Evolutionary conservation across 2,329 filamentous ascomycete genomes (phyloP).

Genomic region (Anisogramma anomala): DNA sequence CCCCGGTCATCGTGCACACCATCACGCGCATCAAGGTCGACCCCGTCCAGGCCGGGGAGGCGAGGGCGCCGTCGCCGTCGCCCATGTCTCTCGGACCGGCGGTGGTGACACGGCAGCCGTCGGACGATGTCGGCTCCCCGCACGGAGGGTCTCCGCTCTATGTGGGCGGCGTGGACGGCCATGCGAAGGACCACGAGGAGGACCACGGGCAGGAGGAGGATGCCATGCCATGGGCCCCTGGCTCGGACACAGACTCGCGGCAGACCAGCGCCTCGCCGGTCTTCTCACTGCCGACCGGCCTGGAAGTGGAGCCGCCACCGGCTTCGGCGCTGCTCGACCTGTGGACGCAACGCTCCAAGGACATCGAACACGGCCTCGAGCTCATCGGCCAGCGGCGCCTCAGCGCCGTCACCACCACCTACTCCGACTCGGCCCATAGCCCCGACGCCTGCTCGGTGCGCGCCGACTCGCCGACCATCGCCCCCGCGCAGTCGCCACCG

Average conservation of each 20-base stretch:
- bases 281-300: not conserved
- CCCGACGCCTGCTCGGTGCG: not conserved
- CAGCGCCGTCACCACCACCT: not conserved
- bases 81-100: not conserved
- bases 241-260: not conserved
- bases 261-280: not conserved
- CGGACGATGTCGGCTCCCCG: not conserved
- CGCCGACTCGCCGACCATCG: not conserved
- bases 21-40: constrained; percentile 44
- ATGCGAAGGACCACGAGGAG: too few relatives aligned
- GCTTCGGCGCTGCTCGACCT: not conserved
- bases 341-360: not conserved
- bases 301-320: not conserved
- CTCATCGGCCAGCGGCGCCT: not conserved
- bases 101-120: not conserved
- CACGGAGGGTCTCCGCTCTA: not conserved
- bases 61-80: not conserved
- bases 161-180: not conserved
- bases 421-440: not conserved
- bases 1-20: constrained; percentile 37
- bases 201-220: not conserved
- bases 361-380: not conserved
- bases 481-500: not conserved
- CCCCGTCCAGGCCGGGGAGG: constrained; percentile 11
- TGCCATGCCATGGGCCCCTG: constrained; percentile 1